These are phyloP conservation scores for Acidiella bohemica DNA, from an alignment of 495 filamentous ascomycete species.

Conservation along the genomic window DNA sequence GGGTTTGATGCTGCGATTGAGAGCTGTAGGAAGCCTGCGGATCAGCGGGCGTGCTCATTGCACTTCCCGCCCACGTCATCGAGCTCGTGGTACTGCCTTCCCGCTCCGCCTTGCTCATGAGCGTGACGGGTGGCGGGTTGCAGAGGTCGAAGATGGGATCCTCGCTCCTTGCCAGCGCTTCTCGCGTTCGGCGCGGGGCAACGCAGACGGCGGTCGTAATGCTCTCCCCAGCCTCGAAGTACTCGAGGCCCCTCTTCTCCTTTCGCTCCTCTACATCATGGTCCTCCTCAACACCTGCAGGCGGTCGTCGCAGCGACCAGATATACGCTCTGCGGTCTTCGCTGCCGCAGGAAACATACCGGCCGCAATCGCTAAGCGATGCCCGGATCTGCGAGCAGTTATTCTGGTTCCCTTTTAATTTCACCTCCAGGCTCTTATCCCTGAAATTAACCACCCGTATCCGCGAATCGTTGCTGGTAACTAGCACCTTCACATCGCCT, in stretches of 20 bases:
- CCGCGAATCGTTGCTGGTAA: constrained; percentile 91
- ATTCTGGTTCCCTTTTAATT: constrained; percentile 88
- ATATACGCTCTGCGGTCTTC: constrained; percentile 84
- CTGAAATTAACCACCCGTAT: constrained; percentile 81
- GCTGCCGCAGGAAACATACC: constrained; percentile 83
- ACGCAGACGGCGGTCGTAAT: constrained; percentile 80
- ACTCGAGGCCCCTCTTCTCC: constrained; percentile 68
- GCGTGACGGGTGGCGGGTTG: constrained; percentile 83
- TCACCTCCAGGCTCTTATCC: constrained; percentile 72
- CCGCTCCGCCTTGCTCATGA: constrained; percentile 62
- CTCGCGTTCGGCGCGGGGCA: constrained; percentile 65
- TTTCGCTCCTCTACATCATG: constrained; percentile 43
- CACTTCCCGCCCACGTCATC: constrained; percentile 19
- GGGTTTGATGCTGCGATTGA: constrained; percentile 49
- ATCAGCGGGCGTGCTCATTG: constrained; percentile 23
- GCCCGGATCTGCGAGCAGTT: constrained; percentile 85
- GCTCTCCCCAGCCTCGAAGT: constrained; percentile 77
- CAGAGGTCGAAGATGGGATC: constrained; percentile 94
- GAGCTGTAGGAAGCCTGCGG: constrained; percentile 40
- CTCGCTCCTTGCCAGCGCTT: constrained; percentile 62
- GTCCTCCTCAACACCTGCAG: too few species aligned
- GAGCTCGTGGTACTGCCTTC: constrained; percentile 40
- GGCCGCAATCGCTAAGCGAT: constrained; percentile 73
- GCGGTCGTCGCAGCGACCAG: constrained; percentile 50
- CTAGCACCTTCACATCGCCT: constrained; percentile 66